Evolutionary conservation across 768 basidiomycete species (phyloP), one percentile per base, ranked within the genome.

Genomic region (Termitomyces eurrhizus): DNA sequence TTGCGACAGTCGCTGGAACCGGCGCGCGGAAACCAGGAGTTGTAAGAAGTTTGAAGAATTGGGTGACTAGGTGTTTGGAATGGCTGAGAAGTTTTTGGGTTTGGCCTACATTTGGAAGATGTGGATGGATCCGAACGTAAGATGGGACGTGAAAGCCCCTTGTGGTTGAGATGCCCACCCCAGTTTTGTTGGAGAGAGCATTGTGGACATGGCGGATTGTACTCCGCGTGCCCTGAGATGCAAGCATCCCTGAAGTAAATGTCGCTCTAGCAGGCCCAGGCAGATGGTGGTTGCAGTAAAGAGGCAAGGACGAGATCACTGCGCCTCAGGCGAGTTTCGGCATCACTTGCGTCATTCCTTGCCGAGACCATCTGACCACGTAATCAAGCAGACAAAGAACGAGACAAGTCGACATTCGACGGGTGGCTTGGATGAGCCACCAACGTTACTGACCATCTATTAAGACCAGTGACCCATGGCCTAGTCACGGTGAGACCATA

Each of bases 21-120:
- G 70, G 75, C 50, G 64, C 74, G 69, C 69, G 73, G 48, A 75
- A 62, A 26, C 85, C 84, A 3, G 88, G 87, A 4, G 88, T 69
- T 41, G 83, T 81, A 37, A 89, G 77, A 56, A 83, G 79, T 12
- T 80, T 74, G 58, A 87, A 78, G 61, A 90, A 78, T 39, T 76
- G 79, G 50, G 82, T 74, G 51, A 90, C 65, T 39, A 88, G 60
- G n/a, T 78, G 79, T 59, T 79, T 82, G 16, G 88, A 80, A 45
- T 82, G 77, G 18, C 76, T 75, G 59, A 88, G 72, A 49, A 88
- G 64, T 57, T 75, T 78, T 64, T 84, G 78, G 1, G 77, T 68
- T 41, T 75, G 63, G 2, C 73, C 71, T 12, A 69, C 64, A 33
- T 73, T 61, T 9, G 77, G 69, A 35, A 73, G 69, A 18, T 64